phyloP scores from a whole-genome alignment of 140 eudicot genomes.

The Stevia rebaudiana region DNA sequence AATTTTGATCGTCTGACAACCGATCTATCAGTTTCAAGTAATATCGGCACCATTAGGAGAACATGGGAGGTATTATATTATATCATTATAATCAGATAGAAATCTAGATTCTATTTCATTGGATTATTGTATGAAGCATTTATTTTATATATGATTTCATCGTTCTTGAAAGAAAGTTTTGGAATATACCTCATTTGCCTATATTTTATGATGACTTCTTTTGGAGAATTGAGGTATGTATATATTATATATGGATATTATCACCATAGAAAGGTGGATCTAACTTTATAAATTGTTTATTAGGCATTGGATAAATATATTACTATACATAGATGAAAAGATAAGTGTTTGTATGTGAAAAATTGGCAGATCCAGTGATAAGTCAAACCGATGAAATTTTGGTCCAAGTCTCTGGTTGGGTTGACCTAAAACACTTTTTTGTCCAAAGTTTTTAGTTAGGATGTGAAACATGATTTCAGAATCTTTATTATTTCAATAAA shows the following conservation, averaged over 20 bases:
- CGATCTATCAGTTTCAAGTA: constrained; percentile 10
- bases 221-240: constrained; percentile 5
- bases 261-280: not conserved
- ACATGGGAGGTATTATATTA: constrained; percentile 29
- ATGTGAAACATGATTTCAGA: not conserved
- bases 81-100: constrained; percentile 10
- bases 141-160: constrained; percentile 13
- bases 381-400: not conserved
- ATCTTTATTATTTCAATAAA: not conserved
- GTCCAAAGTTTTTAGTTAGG: not conserved
- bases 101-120: constrained; percentile 13
- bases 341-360: not conserved
- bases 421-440: not conserved
- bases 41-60: not conserved
- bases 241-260: not conserved
- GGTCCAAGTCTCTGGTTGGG: not conserved
- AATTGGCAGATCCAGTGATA: not conserved
- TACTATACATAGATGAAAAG: not conserved
- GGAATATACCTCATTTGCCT: not conserved
- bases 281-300: not conserved
- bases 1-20: not conserved
- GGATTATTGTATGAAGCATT: constrained; percentile 9
- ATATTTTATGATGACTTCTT: not conserved
- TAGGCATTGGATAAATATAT: not conserved
- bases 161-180: constrained; percentile 1